These are phyloP conservation scores for Suillus bovinus DNA, from an alignment of 768 basidiomycete species.

Conservation along the genomic window DNA sequence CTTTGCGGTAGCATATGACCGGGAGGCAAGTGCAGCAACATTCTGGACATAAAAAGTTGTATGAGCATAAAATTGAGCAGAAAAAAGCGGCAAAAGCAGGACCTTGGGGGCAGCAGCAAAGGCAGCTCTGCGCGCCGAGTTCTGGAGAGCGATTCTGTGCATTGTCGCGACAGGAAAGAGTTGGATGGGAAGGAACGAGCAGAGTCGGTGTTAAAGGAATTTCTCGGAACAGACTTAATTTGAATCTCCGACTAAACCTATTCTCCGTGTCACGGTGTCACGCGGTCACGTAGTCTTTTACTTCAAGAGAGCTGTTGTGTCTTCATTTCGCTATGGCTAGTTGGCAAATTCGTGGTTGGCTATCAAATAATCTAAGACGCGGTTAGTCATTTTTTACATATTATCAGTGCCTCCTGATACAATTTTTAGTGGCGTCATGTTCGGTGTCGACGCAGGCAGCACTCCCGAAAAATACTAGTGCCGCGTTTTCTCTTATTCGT, in stretches of 20 bases:
- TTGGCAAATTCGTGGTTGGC: conserved; percentile 29
- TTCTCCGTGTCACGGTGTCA: conserved; percentile 14
- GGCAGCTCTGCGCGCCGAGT: conserved; percentile 77
- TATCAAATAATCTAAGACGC: conserved; percentile 24
- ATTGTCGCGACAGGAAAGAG: conserved; percentile 52
- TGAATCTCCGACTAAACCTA: conserved; percentile 32
- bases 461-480: conserved; percentile 43
- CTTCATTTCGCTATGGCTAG: conserved; percentile 10
- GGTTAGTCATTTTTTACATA: conserved; percentile 14
- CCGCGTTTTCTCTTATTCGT: conserved; percentile 79
- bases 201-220: conserved; percentile 29
- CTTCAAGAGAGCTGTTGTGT: conserved; percentile 1
- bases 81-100: conserved; percentile 22
- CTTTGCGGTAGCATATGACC: conserved; percentile 97
- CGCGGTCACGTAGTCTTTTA: conserved; percentile 9
- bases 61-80: conserved; percentile 5
- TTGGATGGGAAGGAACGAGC: conserved; percentile 48
- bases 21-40: conserved; percentile 54
- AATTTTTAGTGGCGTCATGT: conserved; percentile 20
- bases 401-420: conserved; percentile 7
- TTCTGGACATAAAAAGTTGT: conserved; percentile 28
- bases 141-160: conserved; percentile 86
- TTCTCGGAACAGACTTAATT: conserved; percentile 36
- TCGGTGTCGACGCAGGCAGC: conserved; percentile 34
- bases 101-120: conserved; percentile 72